Evolutionary conservation across 192 early-diverging fungal species (phyloP).

Genomic region (Fimicolochytrium jonesii): DNA sequence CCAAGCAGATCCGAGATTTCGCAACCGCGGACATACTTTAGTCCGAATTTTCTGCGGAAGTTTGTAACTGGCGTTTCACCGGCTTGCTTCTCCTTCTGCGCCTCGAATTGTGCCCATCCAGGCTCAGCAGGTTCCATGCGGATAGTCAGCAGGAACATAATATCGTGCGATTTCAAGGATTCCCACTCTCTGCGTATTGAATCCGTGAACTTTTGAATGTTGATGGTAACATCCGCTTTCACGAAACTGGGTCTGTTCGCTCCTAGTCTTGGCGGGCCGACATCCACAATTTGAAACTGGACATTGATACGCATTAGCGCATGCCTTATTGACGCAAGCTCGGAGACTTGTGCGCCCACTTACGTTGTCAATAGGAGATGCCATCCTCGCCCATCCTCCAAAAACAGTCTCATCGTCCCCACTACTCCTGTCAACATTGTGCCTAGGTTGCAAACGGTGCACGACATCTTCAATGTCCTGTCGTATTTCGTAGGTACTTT

Average conservation of each 20-base stretch:
- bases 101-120: slow-evolving; percentile 9
- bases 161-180: slow-evolving; percentile 72
- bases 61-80: slow-evolving; percentile 7
- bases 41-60: slow-evolving; percentile 63
- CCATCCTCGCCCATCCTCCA: slow-evolving; percentile 93
- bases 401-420: slow-evolving; percentile 67
- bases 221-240: slow-evolving; percentile 73
- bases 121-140: slow-evolving; percentile 43
- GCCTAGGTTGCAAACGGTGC: slow-evolving; percentile 68
- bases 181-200: slow-evolving; percentile 87
- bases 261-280: slow-evolving; percentile 66
- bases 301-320: not conserved
- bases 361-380: slow-evolving; percentile 63
- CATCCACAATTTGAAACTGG: slow-evolving; percentile 62
- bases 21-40: slow-evolving; percentile 81
- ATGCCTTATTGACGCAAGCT: not conserved
- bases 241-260: slow-evolving; percentile 69
- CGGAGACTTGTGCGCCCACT: not conserved
- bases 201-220: slow-evolving; percentile 63
- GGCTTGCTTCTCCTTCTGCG: slow-evolving; percentile 1
- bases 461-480: slow-evolving; percentile 88
- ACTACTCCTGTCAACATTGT: slow-evolving; percentile 33
- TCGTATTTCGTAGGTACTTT: slow-evolving; percentile 78
- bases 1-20: slow-evolving; percentile 77
- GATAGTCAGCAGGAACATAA: slow-evolving; percentile 81